These are phyloP conservation scores for Nemania diffusa DNA, from an alignment of 2,329 filamentous ascomycete genomes.

Conservation along the genomic window DNA sequence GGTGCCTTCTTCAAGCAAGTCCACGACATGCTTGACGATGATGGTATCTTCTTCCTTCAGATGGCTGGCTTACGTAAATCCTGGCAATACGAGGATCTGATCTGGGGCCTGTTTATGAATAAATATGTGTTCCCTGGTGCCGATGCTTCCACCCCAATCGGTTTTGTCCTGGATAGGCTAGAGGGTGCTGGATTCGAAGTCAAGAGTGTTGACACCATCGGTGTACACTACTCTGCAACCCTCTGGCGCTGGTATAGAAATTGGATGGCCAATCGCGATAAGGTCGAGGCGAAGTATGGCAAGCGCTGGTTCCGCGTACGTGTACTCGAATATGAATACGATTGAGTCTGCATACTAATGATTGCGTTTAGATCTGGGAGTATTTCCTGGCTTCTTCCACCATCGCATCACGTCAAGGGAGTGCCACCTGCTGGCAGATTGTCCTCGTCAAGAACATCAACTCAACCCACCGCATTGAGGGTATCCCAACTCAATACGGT, in stretches of 20 bases:
- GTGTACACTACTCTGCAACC: conserved; percentile 96
- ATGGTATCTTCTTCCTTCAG: conserved; percentile 95
- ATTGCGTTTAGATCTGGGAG: conserved; percentile 69
- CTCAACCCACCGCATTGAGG: conserved; percentile 80
- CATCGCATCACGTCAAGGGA: conserved; percentile 79
- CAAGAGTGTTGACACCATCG: conserved; percentile 91
- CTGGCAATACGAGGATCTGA: conserved; percentile 98
- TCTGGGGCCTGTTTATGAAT: conserved; percentile 99
- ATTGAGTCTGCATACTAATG: conserved; percentile 31
- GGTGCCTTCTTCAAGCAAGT: conserved; percentile 83
- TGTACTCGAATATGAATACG: conserved; percentile 38
- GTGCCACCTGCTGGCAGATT: conserved; percentile 82
- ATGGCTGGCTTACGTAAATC: conserved; percentile 91
- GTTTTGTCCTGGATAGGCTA: conserved; percentile 84
- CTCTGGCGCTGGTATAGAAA: conserved; percentile 99
- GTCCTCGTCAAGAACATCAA: conserved; percentile 85
- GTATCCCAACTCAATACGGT: conserved; percentile 72
- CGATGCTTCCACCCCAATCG: conserved; percentile 92
- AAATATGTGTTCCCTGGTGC: conserved; percentile 99
- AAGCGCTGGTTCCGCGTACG: conserved; percentile 93
- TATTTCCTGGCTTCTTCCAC: conserved; percentile 82
- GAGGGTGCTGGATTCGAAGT: conserved; percentile 91
- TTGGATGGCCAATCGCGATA: conserved; percentile 94
- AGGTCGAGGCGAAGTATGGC: conserved; percentile 95
- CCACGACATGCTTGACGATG: conserved; percentile 94